These are phyloP conservation scores for Salix suchowensis DNA, from an alignment of 345 rosid species.

Conservation along the genomic window DNA sequence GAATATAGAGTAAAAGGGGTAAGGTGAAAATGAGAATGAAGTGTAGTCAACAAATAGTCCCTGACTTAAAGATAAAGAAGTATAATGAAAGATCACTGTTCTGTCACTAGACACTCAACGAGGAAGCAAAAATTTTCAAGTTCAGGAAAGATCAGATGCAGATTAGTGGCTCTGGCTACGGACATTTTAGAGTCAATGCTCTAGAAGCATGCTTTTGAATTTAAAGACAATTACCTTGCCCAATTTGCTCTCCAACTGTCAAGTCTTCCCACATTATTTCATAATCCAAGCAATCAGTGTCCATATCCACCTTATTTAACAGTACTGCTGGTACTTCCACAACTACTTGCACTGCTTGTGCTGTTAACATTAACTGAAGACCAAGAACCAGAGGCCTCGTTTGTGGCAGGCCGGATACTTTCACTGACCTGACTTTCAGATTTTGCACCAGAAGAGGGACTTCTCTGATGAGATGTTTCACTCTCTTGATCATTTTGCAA, in stretches of 20 bases:
- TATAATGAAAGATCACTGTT: background rate
- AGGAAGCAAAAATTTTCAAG: background rate
- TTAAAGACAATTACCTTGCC: constrained; percentile 63
- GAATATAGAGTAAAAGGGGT: constrained; percentile 13
- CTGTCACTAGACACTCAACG: background rate
- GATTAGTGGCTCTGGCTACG: background rate
- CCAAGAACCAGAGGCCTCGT: constrained; percentile 75
- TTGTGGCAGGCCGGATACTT: constrained; percentile 41
- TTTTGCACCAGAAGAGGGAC: constrained; percentile 38
- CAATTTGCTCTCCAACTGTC: constrained; percentile 77
- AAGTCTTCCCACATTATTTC: constrained; percentile 95
- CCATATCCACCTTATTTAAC: constrained; percentile 72
- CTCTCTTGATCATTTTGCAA: constrained; percentile 56
- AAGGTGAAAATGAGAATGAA: constrained; percentile 23
- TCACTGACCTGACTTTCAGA: constrained; percentile 49
- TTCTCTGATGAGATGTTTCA: constrained; percentile 37
- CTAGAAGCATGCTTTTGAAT: background rate
- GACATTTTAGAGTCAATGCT: background rate
- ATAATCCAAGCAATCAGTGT: constrained; percentile 68
- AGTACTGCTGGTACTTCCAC: constrained; percentile 79
- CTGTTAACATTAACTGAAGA: constrained; percentile 68
- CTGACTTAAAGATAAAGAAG: constrained; percentile 1
- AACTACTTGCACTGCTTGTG: constrained; percentile 90
- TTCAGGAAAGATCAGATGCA: background rate
- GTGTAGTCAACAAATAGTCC: constrained; percentile 3